A percentile compares a stretch with the other conserved stretches of the same genome.
These are phyloP conservation scores for Cucurbita argyrosperma DNA, from an alignment of 306 rosid genomes.

Conservation along the genomic window DNA sequence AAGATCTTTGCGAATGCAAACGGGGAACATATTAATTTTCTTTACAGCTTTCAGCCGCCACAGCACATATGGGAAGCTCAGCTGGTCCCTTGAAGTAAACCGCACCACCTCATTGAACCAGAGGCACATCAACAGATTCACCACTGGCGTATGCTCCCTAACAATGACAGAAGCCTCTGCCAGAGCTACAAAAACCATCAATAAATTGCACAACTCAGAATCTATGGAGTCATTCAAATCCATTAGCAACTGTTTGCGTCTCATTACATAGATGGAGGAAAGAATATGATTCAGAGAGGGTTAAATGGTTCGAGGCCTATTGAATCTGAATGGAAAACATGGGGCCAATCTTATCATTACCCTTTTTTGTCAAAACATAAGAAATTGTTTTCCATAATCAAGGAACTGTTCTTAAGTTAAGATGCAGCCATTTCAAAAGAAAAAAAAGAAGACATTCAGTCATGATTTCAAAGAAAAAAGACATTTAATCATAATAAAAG, in stretches of 20 bases:
- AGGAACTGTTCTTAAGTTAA: neutral
- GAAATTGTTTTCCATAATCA: neutral
- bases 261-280: neutral
- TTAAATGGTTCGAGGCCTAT: neutral
- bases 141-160: constrained; percentile 55
- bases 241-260: neutral
- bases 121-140: constrained; percentile 66
- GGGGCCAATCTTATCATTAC: neutral
- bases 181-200: constrained; percentile 39
- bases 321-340: neutral
- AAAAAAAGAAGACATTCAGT: neutral
- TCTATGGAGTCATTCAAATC: neutral
- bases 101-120: constrained; percentile 95
- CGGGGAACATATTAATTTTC: constrained; percentile 64
- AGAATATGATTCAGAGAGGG: neutral
- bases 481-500: neutral
- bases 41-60: constrained; percentile 64
- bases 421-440: neutral
- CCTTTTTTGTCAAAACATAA: neutral
- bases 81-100: constrained; percentile 90
- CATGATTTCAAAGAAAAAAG: neutral
- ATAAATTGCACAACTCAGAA: no score
- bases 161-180: constrained; percentile 82
- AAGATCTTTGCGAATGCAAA: constrained; percentile 93
- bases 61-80: constrained; percentile 81